These are phyloP conservation scores for Sanghuangporus sanghuang DNA, from an alignment of 1,284 basidiomycete genomes.

Conservation along the genomic window DNA sequence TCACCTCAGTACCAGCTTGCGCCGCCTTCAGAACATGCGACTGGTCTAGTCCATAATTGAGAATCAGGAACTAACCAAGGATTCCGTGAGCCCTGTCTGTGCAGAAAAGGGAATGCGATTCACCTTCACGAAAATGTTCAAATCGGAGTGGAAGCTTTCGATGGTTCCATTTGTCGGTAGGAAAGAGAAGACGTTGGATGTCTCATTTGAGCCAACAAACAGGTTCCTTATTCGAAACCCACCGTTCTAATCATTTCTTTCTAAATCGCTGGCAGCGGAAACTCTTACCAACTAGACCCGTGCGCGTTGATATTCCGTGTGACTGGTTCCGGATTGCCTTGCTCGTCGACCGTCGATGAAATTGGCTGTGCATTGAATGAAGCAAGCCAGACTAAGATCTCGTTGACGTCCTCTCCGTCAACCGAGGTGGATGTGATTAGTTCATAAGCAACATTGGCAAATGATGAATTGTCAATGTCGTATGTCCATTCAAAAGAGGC, in stretches of 20 bases:
- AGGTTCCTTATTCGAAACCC: background rate
- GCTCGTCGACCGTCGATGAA: conserved; percentile 34
- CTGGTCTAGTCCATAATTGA: background rate
- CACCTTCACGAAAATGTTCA: conserved; percentile 50
- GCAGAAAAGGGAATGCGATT: conserved; percentile 11
- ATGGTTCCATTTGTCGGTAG: conserved; percentile 38
- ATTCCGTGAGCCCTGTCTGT: background rate
- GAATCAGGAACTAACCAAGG: background rate
- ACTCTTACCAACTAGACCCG: conserved; percentile 44
- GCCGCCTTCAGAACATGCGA: conserved; percentile 25
- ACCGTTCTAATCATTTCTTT: background rate
- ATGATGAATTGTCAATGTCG: conserved; percentile 20
- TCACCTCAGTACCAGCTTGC: conserved; percentile 54
- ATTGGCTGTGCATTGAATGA: conserved; percentile 55
- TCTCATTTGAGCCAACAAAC: conserved; percentile 42
- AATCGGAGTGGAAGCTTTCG: conserved; percentile 45
- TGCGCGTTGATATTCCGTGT: conserved; percentile 39
- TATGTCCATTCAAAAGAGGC: conserved; percentile 40
- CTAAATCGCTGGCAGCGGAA: too few relatives aligned
- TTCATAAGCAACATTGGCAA: conserved; percentile 56
- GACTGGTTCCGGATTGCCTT: conserved; percentile 34
- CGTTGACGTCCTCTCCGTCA: conserved; percentile 46
- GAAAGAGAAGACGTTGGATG: conserved; percentile 61
- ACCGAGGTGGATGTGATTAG: conserved; percentile 51
- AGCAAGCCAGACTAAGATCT: conserved; percentile 69